These are phyloP conservation scores for Erysimum pusillum DNA, from an alignment of 441 rosid genomes.

Conservation along the genomic window DNA sequence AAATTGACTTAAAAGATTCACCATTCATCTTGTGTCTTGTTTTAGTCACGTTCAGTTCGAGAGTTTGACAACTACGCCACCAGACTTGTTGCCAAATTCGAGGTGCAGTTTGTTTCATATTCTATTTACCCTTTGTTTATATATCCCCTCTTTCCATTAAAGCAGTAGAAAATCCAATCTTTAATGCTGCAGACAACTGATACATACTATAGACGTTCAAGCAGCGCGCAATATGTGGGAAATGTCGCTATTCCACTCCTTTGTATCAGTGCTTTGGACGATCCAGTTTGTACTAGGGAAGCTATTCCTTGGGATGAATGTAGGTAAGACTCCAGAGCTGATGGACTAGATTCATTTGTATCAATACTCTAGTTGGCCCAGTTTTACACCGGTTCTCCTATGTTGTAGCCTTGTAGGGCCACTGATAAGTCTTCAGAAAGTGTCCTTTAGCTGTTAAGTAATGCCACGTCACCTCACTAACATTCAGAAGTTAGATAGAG, in stretches of 20 bases:
- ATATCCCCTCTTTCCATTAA: slow-evolving; percentile 9
- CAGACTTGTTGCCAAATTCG: slow-evolving; percentile 82
- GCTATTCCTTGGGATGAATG: slow-evolving; percentile 98
- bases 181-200: slow-evolving; percentile 76
- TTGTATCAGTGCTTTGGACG: slow-evolving; percentile 88
- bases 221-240: slow-evolving; percentile 68
- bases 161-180: background rate
- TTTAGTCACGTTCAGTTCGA: slow-evolving; percentile 84
- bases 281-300: slow-evolving; percentile 91
- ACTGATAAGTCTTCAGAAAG: background rate
- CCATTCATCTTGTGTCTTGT: slow-evolving; percentile 29
- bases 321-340: slow-evolving; percentile 52
- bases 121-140: slow-evolving; percentile 18
- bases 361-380: background rate
- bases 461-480: background rate
- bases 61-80: slow-evolving; percentile 87
- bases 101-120: slow-evolving; percentile 56
- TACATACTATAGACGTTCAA: slow-evolving; percentile 81
- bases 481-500: slow-evolving; percentile 3
- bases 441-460: background rate
- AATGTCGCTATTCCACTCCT: slow-evolving; percentile 80
- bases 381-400: background rate
- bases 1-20: slow-evolving; percentile 42
- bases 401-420: background rate
- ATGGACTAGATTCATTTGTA: background rate